phyloP scores from a whole-genome alignment of 2,329 filamentous ascomycete genomes.

The Aschersonia sp. region DNA sequence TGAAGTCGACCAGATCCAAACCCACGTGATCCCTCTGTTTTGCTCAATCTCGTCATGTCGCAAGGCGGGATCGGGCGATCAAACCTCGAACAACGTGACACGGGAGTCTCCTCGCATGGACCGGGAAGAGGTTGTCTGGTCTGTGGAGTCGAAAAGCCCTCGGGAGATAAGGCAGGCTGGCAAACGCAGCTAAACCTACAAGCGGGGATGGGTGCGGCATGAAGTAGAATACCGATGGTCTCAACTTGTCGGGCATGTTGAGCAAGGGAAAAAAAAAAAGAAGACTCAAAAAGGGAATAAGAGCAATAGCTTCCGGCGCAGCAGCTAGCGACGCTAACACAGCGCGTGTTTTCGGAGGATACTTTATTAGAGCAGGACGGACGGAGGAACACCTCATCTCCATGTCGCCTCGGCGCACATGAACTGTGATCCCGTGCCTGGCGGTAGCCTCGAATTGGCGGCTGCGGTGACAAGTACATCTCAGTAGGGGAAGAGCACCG shows the following conservation, averaged over 20 bases:
- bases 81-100: background rate
- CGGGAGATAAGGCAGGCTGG: background rate
- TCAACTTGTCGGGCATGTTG: background rate
- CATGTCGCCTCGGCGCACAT: background rate
- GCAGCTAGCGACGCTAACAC: too few species aligned
- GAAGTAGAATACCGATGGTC: background rate
- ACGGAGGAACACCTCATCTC: constrained; percentile 1
- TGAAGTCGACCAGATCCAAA: too few species aligned
- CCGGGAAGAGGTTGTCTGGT: background rate
- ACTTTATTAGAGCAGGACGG: background rate
- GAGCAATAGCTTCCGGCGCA: too few species aligned
- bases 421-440: background rate
- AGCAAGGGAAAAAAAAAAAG: too few species aligned
- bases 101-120: background rate
- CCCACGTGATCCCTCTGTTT: too few species aligned
- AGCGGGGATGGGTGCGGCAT: background rate
- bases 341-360: too few species aligned
- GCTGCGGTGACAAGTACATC: background rate
- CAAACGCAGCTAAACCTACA: background rate
- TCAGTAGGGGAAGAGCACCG: background rate
- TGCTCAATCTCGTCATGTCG: too few species aligned
- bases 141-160: background rate
- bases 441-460: background rate
- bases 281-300: too few species aligned
- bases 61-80: too few species aligned